Evolutionary conservation across 2,329 filamentous ascomycete species (phyloP).

Genomic region (Ophiostoma perfectum): DNA sequence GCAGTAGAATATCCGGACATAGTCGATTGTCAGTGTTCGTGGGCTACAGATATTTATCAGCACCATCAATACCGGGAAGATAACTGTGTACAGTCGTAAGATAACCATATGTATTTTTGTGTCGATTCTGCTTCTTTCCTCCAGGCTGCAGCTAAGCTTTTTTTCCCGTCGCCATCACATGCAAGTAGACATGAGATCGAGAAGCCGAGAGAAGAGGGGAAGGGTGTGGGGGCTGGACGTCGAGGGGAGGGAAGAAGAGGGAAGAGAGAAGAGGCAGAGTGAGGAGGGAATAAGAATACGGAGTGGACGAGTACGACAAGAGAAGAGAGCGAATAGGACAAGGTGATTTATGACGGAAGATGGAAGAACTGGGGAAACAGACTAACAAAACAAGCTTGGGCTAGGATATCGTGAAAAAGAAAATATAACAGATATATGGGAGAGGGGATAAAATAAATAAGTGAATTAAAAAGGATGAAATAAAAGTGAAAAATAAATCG

Average conservation of each 20-base stretch:
- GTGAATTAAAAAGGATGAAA: not conserved
- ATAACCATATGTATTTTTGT: too few relatives aligned
- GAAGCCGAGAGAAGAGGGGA: conserved; percentile 10
- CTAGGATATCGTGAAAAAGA: not conserved
- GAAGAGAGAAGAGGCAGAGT: not conserved
- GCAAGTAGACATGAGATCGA: not conserved
- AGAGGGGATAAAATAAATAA: not conserved
- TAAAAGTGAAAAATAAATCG: not conserved
- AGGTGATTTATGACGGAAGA: not conserved
- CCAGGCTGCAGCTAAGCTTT: not conserved
- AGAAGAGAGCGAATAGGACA: conserved; percentile 2
- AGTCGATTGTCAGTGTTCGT: too few relatives aligned
- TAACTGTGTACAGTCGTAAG: too few relatives aligned
- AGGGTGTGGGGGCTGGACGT: not conserved
- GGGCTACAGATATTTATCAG: too few relatives aligned
- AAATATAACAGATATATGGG: not conserved
- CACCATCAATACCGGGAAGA: too few relatives aligned
- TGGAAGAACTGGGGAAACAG: not conserved
- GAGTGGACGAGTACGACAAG: not conserved
- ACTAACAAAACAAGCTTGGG: not conserved
- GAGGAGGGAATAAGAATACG: not conserved
- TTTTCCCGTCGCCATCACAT: not conserved
- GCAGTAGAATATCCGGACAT: not conserved
- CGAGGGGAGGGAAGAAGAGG: not conserved
- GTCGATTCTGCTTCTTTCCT: not conserved